These are phyloP conservation scores for Volvox reticuliferus DNA, from an alignment of 139 green algal genomes.

Conservation along the genomic window DNA sequence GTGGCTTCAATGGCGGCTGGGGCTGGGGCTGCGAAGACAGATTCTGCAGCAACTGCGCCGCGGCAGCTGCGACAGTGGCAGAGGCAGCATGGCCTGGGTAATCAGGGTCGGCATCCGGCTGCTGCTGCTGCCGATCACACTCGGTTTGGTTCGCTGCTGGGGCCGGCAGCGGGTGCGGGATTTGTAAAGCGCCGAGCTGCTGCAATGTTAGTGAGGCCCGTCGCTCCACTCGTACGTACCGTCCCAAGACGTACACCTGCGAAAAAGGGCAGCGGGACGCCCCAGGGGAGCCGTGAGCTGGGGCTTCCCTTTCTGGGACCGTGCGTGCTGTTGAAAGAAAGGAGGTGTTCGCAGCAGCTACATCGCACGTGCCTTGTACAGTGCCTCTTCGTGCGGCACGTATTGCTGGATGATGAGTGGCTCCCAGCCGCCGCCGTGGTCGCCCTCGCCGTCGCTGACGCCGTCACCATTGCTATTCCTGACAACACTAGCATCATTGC, in stretches of 20 bases:
- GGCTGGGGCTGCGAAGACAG: background rate
- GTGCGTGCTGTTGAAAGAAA: too few species aligned
- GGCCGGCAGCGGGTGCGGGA: too few species aligned
- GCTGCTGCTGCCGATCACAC: background rate
- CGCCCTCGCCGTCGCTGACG: too few species aligned
- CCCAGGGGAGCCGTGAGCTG: background rate
- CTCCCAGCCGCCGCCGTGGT: background rate
- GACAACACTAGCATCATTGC: background rate
- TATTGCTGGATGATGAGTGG: constrained; percentile 55
- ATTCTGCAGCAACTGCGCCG: background rate
- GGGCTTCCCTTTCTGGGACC: background rate
- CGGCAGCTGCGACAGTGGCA: background rate
- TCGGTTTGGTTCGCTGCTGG: too few species aligned
- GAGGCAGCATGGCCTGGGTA: background rate
- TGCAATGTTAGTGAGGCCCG: constrained; percentile 7
- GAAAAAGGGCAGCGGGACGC: background rate
- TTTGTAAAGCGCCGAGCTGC: background rate
- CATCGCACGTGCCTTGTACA: constrained; percentile 53
- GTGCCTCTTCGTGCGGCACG: constrained; percentile 38
- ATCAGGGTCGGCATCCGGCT: background rate
- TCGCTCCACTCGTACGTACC: constrained; percentile 30
- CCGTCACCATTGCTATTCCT: background rate
- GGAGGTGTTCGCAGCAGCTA: background rate
- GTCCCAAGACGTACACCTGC: constrained; percentile 43
- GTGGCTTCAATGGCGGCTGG: too few species aligned